Evolutionary conservation across 768 basidiomycete species (phyloP).

Genomic region (Boletus rubroflammeus): DNA sequence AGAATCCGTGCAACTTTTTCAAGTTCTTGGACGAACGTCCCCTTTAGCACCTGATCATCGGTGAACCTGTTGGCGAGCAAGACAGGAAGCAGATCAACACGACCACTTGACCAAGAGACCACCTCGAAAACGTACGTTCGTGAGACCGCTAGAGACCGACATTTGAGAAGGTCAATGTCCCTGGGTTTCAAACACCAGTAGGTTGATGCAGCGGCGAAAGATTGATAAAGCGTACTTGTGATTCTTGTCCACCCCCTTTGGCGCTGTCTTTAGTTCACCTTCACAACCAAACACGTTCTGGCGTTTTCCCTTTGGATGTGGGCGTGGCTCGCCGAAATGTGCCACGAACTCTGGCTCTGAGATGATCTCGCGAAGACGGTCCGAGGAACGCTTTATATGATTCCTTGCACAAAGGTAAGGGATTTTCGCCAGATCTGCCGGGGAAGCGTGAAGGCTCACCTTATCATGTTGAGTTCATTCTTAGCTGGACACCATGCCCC

Average conservation of each 20-base stretch:
- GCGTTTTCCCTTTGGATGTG: slow-evolving; percentile 56
- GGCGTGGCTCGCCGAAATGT: slow-evolving; percentile 69
- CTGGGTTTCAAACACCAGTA: slow-evolving; percentile 32
- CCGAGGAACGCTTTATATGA: slow-evolving; percentile 59
- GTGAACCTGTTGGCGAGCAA: slow-evolving; percentile 48
- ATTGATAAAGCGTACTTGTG: slow-evolving; percentile 53
- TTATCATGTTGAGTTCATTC: slow-evolving; percentile 73
- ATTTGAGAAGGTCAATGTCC: slow-evolving; percentile 90
- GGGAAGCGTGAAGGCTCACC: slow-evolving; percentile 38
- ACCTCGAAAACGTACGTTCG: slow-evolving; percentile 43
- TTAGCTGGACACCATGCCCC: slow-evolving; percentile 79
- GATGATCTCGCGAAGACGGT: slow-evolving; percentile 63
- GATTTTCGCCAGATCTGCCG: background rate
- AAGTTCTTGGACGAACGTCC: slow-evolving; percentile 62
- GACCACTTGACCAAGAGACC: background rate
- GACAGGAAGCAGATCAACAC: slow-evolving; percentile 15
- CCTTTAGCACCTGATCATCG: slow-evolving; percentile 67
- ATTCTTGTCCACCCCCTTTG: slow-evolving; percentile 83
- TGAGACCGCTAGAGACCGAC: slow-evolving; percentile 70
- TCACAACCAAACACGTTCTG: slow-evolving; percentile 84
- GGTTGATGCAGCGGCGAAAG: background rate
- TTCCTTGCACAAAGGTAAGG: slow-evolving; percentile 35
- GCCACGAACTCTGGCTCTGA: slow-evolving; percentile 66
- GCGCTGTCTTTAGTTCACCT: slow-evolving; percentile 86
- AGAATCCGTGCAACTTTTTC: slow-evolving; percentile 51